Percentiles rank a stretch among this genome's conserved stretches.
phyloP scores from a whole-genome alignment of 2,329 filamentous ascomycete species.

The Lecanicillium sp. region DNA sequence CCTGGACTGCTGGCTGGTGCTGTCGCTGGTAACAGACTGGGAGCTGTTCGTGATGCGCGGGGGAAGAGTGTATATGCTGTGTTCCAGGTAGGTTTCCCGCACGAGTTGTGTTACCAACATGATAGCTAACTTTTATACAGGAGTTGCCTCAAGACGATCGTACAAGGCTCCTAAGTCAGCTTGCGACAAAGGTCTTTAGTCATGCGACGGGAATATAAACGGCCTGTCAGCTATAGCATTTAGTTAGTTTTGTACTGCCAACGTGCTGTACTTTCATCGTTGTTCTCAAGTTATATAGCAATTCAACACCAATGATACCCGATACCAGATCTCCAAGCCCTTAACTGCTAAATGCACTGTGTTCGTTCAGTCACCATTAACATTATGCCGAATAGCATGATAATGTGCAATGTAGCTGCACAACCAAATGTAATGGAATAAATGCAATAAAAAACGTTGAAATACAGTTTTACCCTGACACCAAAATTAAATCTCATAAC shows the following conservation, averaged over 20 bases:
- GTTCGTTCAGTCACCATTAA: too few species aligned
- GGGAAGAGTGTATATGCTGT: slow-evolving; percentile 94
- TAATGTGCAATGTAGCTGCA: too few species aligned
- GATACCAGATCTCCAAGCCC: too few species aligned
- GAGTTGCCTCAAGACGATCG: slow-evolving; percentile 79
- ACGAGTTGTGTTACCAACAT: neutral
- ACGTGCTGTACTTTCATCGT: neutral
- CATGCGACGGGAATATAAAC: slow-evolving; percentile 56
- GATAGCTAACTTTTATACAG: slow-evolving; percentile 25
- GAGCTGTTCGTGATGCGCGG: slow-evolving; percentile 78
- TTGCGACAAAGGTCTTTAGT: slow-evolving; percentile 81
- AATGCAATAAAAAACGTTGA: neutral
- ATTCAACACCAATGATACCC: slow-evolving; percentile 4
- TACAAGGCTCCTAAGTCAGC: slow-evolving; percentile 69
- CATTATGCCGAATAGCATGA: too few species aligned
- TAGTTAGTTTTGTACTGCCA: neutral
- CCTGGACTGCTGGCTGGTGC: slow-evolving; percentile 83
- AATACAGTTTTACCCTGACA: slow-evolving; percentile 9
- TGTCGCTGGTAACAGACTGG: slow-evolving; percentile 87
- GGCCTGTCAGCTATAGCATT: neutral
- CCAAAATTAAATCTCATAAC: slow-evolving; percentile 10
- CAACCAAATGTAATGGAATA: too few species aligned
- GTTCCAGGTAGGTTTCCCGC: slow-evolving; percentile 49
- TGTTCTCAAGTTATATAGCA: slow-evolving; percentile 3
- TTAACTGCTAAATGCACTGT: too few species aligned